Percentiles rank a stretch among this genome's conserved stretches.
Conservation (phyloP, 768 basidiomycete genomes). For the Suillus occidentalis region DNA sequence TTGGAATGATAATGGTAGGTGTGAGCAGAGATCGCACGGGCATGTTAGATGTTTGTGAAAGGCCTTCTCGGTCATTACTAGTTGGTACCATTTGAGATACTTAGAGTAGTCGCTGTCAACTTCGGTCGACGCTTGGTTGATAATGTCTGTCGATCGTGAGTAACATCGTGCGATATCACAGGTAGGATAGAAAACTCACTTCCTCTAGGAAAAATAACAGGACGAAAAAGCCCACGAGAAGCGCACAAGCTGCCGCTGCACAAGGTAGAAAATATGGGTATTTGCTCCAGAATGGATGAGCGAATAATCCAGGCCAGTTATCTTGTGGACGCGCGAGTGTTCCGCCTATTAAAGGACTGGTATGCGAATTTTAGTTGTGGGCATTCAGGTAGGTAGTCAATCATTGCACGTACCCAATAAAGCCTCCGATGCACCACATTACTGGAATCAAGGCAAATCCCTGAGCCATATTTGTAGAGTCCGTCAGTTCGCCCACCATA, state of each 20-base stretch:
- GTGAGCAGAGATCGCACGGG: slow-evolving; percentile 41
- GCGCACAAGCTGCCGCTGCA: slow-evolving; percentile 19
- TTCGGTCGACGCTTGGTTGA: background rate
- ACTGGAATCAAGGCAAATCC: slow-evolving; percentile 33
- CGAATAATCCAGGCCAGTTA: slow-evolving; percentile 50
- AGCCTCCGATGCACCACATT: slow-evolving; percentile 30
- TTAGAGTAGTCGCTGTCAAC: background rate
- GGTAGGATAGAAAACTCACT: slow-evolving; percentile 19
- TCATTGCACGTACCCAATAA: slow-evolving; percentile 32
- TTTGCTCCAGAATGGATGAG: slow-evolving; percentile 35
- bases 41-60: slow-evolving; percentile 23
- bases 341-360: slow-evolving; percentile 54
- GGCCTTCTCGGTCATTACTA: slow-evolving; percentile 5
- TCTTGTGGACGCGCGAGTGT: slow-evolving; percentile 55
- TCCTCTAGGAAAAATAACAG: slow-evolving; percentile 29
- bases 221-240: slow-evolving; percentile 16
- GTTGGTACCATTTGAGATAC: background rate
- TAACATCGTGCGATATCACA: background rate
- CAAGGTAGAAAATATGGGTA: slow-evolving; percentile 42
- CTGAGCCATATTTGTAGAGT: slow-evolving; percentile 34
- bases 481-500: slow-evolving; percentile 63
- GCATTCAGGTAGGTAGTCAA: background rate
- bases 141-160: background rate
- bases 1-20: slow-evolving; percentile 21
- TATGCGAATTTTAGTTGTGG: background rate